A percentile compares a stretch with the other conserved stretches of the same genome.
Conservation (phyloP, 495 filamentous ascomycete genomes). For the Xylaria telfairii region DNA sequence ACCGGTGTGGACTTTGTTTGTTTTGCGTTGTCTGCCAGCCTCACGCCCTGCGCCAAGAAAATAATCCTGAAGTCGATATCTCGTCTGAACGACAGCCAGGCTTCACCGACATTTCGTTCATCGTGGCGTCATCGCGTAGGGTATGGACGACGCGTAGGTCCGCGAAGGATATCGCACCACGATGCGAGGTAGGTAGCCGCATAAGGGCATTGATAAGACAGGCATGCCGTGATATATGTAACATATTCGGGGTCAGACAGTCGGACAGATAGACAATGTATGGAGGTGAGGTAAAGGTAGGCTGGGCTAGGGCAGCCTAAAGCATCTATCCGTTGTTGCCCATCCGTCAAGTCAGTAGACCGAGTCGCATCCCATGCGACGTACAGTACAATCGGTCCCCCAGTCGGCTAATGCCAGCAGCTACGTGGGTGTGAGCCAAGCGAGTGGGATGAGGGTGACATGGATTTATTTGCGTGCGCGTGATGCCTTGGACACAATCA, state of each 20-base stretch:
- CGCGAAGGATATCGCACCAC: background rate
- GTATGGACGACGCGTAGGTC: background rate
- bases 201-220: conserved; percentile 2
- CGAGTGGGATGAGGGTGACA: background rate
- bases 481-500: background rate
- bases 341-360: background rate
- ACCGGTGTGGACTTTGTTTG: background rate
- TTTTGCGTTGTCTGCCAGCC: background rate
- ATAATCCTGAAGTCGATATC: background rate
- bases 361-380: background rate
- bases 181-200: conserved; percentile 15
- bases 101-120: conserved; percentile 17
- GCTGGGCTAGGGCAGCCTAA: background rate
- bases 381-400: background rate
- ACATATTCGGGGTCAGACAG: background rate
- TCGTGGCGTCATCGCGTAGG: background rate
- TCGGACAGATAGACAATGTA: background rate
- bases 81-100: background rate
- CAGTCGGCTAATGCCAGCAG: background rate
- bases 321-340: background rate
- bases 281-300: background rate
- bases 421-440: conserved; percentile 9
- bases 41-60: background rate
- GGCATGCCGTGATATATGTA: conserved; percentile 5
- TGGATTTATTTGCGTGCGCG: background rate